Base-by-base conservation (phyloP, 2,329 filamentous ascomycete genomes). In the Penicillium sclerotiorum region DNA sequence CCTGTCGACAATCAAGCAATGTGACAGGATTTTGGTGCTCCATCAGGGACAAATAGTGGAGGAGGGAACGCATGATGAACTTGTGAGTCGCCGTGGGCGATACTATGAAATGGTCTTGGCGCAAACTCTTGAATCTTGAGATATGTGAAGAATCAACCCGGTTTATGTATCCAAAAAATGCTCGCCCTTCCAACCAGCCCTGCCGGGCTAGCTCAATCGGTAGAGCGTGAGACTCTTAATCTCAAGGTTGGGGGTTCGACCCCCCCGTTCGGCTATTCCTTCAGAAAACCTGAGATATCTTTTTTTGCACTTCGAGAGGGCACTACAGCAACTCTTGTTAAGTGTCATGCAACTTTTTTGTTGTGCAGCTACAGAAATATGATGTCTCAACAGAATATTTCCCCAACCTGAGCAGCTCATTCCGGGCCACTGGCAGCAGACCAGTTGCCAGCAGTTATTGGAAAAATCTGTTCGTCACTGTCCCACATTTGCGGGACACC, bases 161-260 rank as follows among this genome's bases (percentile, higher is more conserved):
- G 15, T 20, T 43, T 17, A 50, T 42, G 20, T 8, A 23, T 15
- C 20, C 43, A 50, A 7, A 45, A 38, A 3, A 32, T 22, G 5
- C 9, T 28, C 5, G 1, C 4, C n/a, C 22, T 1, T 46, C 38
- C 45, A 47, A 55, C 50, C 30, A 56, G 50, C 42, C 42, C 52
- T 59, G 73, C 73, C 68, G 67, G 73, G 73, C 70, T 76, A 76
- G 74, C 74, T 77, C 74, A 77, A 77, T 77, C 73, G 74, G 67
- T 73, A 77, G 70, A 73, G 70, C 71, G 69, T 77, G 74, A 74
- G 74, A 73, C 73, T 77, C 72, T 76, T 77, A 75, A 70, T 68
- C 70, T 67, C 66, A 69, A 69, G 65, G 66, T 60, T 69, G 65
- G 62, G 69, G 67, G 69, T 71, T 72, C 69, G 64, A 72, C 63